Conservation (phyloP, 2,329 filamentous ascomycete species). For the Triangularia setosa region DNA sequence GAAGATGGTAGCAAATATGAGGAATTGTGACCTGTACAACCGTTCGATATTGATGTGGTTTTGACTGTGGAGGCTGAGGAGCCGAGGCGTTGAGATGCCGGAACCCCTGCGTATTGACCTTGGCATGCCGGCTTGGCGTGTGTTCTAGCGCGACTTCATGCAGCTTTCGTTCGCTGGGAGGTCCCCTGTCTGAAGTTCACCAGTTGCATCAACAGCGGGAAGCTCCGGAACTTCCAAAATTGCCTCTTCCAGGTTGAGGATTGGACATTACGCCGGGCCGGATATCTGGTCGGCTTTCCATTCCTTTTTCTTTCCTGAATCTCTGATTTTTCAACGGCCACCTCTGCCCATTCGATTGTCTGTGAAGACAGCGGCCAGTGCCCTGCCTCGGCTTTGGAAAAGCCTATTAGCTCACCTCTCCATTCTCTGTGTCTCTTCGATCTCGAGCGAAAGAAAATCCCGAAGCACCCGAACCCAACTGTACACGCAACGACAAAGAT, state of each 20-base stretch:
- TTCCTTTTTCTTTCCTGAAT: constrained; percentile 7
- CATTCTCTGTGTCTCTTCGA: not conserved
- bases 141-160: not conserved
- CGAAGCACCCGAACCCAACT: constrained; percentile 16
- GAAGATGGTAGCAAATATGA: not conserved
- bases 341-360: not conserved
- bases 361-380: not conserved
- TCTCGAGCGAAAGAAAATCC: not conserved
- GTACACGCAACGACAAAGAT: constrained; percentile 22
- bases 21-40: not conserved
- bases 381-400: not conserved
- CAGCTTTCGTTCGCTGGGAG: not conserved
- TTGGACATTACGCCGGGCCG: not conserved
- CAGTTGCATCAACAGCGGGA: not conserved
- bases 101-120: not conserved
- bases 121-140: not conserved
- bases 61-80: not conserved
- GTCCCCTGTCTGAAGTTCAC: constrained; percentile 7
- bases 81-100: not conserved
- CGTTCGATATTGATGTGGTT: not conserved
- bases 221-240: constrained; percentile 17
- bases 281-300: constrained; percentile 1
- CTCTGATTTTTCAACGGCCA: constrained; percentile 3
- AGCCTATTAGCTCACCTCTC: not conserved
- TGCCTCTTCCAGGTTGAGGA: constrained; percentile 9